Conservation (phyloP, 768 basidiomycete genomes). For the Lactarius tabidus region DNA sequence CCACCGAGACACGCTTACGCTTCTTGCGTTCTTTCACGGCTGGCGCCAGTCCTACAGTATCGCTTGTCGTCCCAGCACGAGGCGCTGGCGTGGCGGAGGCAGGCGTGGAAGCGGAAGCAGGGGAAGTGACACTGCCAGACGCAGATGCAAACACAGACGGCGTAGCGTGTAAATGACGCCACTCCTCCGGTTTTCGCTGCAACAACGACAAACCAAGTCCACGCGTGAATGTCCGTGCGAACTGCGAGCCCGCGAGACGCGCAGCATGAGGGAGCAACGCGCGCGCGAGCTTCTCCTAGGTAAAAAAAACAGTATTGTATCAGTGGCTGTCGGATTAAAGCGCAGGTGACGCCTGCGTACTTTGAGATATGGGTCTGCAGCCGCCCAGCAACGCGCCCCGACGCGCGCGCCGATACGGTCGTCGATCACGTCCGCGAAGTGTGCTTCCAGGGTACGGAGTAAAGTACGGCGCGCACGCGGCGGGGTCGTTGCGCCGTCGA, state of each 20-base stretch:
- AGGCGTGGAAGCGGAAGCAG: not conserved
- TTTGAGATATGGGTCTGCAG: conserved; percentile 89
- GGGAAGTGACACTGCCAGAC: not conserved
- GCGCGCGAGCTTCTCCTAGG: conserved; percentile 86
- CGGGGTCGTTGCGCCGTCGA: conserved; percentile 65
- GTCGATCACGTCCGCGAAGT: conserved; percentile 77
- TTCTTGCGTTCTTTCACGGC: conserved; percentile 31
- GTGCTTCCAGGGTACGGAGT: conserved; percentile 69
- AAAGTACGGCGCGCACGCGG: conserved; percentile 65
- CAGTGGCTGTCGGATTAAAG: not conserved
- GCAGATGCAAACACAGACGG: conserved; percentile 31
- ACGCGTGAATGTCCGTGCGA: conserved; percentile 82
- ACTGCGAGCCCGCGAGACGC: conserved; percentile 69
- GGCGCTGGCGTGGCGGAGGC: not conserved
- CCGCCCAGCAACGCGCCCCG: conserved; percentile 86
- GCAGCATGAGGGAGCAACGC: conserved; percentile 71
- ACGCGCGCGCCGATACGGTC: conserved; percentile 90
- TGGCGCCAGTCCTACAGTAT: not conserved
- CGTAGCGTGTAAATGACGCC: conserved; percentile 66
- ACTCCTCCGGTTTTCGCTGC: conserved; percentile 75
- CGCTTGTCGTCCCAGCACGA: not conserved
- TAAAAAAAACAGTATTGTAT: not conserved
- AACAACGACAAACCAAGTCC: conserved; percentile 76
- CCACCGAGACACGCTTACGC: conserved; percentile 47
- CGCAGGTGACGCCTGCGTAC: conserved; percentile 38